These are phyloP conservation scores for Kurtzmaniella fragi DNA, from an alignment of 805 yeast genomes.

Conservation along the genomic window DNA sequence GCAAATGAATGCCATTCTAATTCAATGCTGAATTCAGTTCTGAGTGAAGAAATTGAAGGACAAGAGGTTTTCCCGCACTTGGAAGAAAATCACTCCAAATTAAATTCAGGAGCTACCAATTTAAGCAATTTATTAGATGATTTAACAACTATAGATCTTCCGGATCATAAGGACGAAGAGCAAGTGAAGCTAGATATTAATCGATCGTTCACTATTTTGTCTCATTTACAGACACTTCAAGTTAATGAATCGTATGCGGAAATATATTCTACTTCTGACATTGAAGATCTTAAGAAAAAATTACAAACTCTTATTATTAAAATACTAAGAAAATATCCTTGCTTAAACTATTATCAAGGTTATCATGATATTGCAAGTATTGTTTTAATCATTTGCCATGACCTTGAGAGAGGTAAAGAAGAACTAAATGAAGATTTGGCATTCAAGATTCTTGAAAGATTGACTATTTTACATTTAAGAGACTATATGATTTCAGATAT, in stretches of 20 bases:
- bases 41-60: conserved; percentile 5
- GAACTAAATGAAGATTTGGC: conserved; percentile 23
- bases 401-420: conserved; percentile 7
- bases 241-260: conserved; percentile 24
- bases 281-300: conserved; percentile 31
- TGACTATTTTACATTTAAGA: conserved; percentile 61
- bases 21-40: not conserved
- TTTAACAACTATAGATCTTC: conserved; percentile 22
- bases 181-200: conserved; percentile 78
- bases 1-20: not conserved
- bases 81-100: conserved; percentile 7
- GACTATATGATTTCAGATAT: conserved; percentile 81
- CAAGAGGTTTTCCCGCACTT: conserved; percentile 9
- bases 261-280: conserved; percentile 26
- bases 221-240: conserved; percentile 23
- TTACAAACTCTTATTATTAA: conserved; percentile 43
- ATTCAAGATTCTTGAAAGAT: conserved; percentile 44
- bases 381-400: conserved; percentile 48
- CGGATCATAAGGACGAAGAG: conserved; percentile 63
- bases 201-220: conserved; percentile 52
- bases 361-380: conserved; percentile 82
- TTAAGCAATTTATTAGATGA: conserved; percentile 12
- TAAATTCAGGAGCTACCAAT: not conserved
- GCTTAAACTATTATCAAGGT: conserved; percentile 82
- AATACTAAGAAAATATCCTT: conserved; percentile 57